Evolutionary conservation across 345 rosid species (phyloP), one percentile per base, ranked within the genome.

Genomic region (Xanthoceras sorbifolium): DNA sequence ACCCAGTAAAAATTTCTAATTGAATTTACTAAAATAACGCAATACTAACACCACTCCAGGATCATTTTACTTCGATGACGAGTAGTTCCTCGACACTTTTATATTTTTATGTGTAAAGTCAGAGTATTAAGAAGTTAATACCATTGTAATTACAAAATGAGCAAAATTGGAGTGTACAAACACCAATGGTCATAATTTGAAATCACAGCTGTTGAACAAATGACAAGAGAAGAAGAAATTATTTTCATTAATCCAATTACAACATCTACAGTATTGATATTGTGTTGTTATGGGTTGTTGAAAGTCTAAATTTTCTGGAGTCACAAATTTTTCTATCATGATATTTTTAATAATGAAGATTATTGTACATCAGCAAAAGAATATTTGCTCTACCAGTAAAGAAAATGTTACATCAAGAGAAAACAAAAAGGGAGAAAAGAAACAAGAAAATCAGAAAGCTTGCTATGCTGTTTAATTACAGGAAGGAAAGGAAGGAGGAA

Each of bases 391-490:
- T 29, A 20, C 42, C 25, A 69, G 36, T 48, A 52, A 50, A 31
- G 28, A n/a, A 69, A 29, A 52, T 17, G 62, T 52, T 29, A 28
- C 40, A 50, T 29, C 5, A 20, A 20, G 12, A 28, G 6, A 28
- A 34, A 9, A n/a, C n/a, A n/a, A n/a, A n/a, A n/a, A n/a, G n/a
- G n/a, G n/a, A 20, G 46, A 42, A 42, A 42, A 8, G 46, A 42
- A 26, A 12, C 4, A 20, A 57, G 40, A n/a, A 15, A 20, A 22
- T 2, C 61, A 29, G 12, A 77, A 29, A n/a, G n/a, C n/a, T n/a
- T n/a, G n/a, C n/a, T n/a, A n/a, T 18, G 66, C 48, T 20, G 61
- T 71, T 67, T 72, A 66, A 67, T 67, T 74, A 72, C 79, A 57
- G 18, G 54, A 65, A 34, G 62, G 18, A 32, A 32, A 2, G 12